Evolutionary conservation across 2,329 filamentous ascomycete species (phyloP).

Genomic region (Aspergillus jensenii): DNA sequence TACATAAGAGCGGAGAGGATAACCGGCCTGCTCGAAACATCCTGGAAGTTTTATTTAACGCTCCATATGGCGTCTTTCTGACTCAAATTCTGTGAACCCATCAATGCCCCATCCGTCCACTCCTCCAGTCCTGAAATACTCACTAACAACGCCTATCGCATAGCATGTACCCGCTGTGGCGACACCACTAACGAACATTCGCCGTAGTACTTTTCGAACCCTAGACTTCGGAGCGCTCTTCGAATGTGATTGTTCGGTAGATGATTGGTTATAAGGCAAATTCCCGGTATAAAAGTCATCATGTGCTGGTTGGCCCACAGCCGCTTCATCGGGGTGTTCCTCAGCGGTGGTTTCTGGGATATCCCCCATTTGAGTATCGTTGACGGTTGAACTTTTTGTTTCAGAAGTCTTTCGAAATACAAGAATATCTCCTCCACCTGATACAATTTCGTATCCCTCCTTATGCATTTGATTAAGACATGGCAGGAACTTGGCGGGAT

Average conservation of each 20-base stretch:
- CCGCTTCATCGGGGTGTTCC: background rate
- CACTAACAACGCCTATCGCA: conserved; percentile 39
- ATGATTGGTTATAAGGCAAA: background rate
- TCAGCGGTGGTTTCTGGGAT: background rate
- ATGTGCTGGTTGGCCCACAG: background rate
- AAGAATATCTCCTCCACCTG: conserved; percentile 43
- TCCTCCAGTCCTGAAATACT: conserved; percentile 45
- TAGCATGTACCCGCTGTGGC: conserved; percentile 41
- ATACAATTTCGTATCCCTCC: conserved; percentile 44
- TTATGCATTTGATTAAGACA: conserved; percentile 39
- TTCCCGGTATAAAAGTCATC: background rate
- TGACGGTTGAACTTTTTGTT: background rate
- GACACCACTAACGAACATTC: conserved; percentile 36
- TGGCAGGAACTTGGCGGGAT: conserved; percentile 43
- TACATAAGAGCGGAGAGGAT: conserved; percentile 4
- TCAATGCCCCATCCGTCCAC: conserved; percentile 38
- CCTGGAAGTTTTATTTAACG: background rate
- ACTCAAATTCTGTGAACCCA: conserved; percentile 41
- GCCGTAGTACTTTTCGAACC: conserved; percentile 25
- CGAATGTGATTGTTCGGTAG: background rate
- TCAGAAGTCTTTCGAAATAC: conserved; percentile 33
- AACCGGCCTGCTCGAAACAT: background rate
- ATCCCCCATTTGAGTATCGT: background rate
- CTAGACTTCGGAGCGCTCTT: background rate
- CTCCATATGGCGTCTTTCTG: conserved; percentile 29